Percentiles rank a stretch among this genome's conserved stretches.
phyloP scores from a whole-genome alignment of 352 stramenopile species.

The Blastocystis sp. region DNA sequence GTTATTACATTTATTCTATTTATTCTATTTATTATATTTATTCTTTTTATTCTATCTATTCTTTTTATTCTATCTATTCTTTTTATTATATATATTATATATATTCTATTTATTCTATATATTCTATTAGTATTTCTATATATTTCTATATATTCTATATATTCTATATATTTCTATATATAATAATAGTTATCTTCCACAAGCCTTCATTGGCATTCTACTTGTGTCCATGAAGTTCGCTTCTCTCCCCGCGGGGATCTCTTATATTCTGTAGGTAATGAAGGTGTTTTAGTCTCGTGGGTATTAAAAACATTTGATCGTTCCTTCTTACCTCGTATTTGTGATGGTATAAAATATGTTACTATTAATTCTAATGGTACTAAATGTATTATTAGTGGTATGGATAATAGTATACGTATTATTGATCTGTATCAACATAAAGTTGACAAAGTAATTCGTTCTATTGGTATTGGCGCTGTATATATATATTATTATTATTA shows the following conservation, averaged over 20 bases:
- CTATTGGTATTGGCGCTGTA: neutral
- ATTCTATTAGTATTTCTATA: no score
- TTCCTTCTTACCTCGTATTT: conserved; percentile 22
- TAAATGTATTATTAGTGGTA: neutral
- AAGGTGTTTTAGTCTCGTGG: conserved; percentile 11
- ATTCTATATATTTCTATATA: no score
- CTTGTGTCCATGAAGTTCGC: neutral
- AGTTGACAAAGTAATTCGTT: neutral
- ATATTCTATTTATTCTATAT: no score
- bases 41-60: no score
- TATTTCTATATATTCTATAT: no score
- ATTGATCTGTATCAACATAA: conserved; percentile 6
- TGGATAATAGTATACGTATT: conserved; percentile 1
- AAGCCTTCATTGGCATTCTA: conserved; percentile 23
- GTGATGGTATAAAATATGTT: neutral
- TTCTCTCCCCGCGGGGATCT: neutral
- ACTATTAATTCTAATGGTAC: neutral
- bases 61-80: no score
- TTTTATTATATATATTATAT: no score
- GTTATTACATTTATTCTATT: no score
- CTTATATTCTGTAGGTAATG: conserved; percentile 7
- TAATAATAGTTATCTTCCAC: no score
- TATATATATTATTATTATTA: neutral
- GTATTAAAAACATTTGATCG: neutral
- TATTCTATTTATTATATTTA: no score